phyloP scores from a whole-genome alignment of 1,284 basidiomycete genomes.

The Cutaneotrichosporon dermatis region DNA sequence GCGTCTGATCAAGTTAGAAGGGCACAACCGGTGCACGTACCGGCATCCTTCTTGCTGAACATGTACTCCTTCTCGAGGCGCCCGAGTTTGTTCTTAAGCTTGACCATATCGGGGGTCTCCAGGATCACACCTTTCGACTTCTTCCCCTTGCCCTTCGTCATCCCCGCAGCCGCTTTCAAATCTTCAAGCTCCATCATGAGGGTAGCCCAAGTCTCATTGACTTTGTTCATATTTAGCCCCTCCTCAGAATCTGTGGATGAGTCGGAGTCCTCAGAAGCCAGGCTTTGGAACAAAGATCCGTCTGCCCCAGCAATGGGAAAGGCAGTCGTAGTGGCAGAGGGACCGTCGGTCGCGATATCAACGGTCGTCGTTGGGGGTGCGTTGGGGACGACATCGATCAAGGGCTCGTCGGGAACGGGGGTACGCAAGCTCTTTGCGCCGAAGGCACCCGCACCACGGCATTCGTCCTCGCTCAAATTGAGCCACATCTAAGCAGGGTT shows the following conservation, averaged over 20 bases:
- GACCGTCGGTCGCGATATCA: no score
- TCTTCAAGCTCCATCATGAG: conserved; percentile 54
- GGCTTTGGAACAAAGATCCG: conserved; percentile 32
- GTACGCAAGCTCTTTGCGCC: conserved; percentile 1
- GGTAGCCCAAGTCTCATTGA: conserved; percentile 46
- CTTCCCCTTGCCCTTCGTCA: conserved; percentile 34
- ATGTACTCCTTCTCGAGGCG: conserved; percentile 65
- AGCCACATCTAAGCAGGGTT: conserved; percentile 58
- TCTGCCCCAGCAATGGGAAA: background rate
- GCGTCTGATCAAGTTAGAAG: conserved; percentile 49
- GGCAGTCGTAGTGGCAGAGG: no score
- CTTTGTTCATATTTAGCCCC: conserved; percentile 59
- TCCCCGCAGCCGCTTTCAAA: conserved; percentile 5
- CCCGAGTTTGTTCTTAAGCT: conserved; percentile 57
- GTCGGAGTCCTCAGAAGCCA: conserved; percentile 11
- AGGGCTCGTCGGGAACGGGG: conserved; percentile 1
- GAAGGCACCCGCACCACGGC: conserved; percentile 42
- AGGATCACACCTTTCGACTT: conserved; percentile 40
- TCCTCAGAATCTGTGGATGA: conserved; percentile 30
- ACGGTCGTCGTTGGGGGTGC: no score
- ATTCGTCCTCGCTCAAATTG: conserved; percentile 64
- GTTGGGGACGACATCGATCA: conserved; percentile 7
- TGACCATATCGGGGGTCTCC: conserved; percentile 50
- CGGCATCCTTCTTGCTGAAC: conserved; percentile 65
- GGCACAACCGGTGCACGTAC: conserved; percentile 21